Conservation (phyloP, 2,329 filamentous ascomycete species). For the Fusarium scirpi region DNA sequence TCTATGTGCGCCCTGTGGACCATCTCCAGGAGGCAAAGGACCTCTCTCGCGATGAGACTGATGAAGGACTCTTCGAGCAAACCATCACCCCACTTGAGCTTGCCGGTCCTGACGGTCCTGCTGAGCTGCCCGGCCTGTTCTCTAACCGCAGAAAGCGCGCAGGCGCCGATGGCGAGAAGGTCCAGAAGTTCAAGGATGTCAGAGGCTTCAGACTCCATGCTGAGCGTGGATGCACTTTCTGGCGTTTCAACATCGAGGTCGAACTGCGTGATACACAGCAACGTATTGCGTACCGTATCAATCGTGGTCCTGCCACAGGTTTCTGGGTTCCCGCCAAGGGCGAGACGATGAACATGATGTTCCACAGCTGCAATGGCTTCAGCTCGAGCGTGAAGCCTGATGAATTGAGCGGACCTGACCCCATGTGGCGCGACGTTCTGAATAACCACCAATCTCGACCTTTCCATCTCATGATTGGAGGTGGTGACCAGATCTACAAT, state of each 20-base stretch:
- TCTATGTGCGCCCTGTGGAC: slow-evolving; percentile 92
- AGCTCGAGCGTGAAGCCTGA: slow-evolving; percentile 82
- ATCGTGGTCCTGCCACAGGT: slow-evolving; percentile 84
- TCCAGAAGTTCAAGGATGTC: slow-evolving; percentile 85
- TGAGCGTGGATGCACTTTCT: slow-evolving; percentile 92
- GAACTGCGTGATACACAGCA: slow-evolving; percentile 83
- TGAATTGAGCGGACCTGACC: slow-evolving; percentile 90
- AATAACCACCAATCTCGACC: slow-evolving; percentile 91
- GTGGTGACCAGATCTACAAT: slow-evolving; percentile 97
- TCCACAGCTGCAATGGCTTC: slow-evolving; percentile 98
- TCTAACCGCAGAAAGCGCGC: slow-evolving; percentile 65
- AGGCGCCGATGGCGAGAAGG: slow-evolving; percentile 80
- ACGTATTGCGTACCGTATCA: slow-evolving; percentile 95
- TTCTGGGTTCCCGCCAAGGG: slow-evolving; percentile 94
- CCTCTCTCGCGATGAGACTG: slow-evolving; percentile 81
- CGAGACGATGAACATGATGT: slow-evolving; percentile 98
- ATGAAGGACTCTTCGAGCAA: slow-evolving; percentile 84
- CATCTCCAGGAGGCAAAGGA: slow-evolving; percentile 83
- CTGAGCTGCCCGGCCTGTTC: slow-evolving; percentile 66
- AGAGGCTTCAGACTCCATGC: slow-evolving; percentile 84
- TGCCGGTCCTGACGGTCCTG: slow-evolving; percentile 54
- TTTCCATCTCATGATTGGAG: slow-evolving; percentile 98
- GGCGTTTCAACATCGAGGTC: slow-evolving; percentile 95
- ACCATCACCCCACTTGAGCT: slow-evolving; percentile 66
- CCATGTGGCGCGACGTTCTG: slow-evolving; percentile 94